A percentile compares a stretch with the other conserved stretches of the same genome.
Evolutionary conservation across 176 grass and related monocot species (phyloP).

Genomic region (Eleusine coracana): DNA sequence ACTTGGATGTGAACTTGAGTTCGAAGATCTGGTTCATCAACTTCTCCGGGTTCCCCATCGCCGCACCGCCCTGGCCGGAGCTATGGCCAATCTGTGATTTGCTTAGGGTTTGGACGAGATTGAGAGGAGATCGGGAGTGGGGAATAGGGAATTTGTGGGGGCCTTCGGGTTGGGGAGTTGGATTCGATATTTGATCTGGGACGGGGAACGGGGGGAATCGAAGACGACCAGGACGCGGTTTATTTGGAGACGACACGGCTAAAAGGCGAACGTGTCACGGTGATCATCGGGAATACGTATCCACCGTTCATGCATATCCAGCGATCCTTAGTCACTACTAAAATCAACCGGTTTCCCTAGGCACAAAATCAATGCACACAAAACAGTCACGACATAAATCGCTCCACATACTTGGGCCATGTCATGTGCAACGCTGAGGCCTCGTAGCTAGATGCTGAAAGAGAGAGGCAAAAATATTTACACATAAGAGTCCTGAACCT

Average conservation of each 20-base stretch:
- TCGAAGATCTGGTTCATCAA: slow-evolving; percentile 98
- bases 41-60: slow-evolving; percentile 96
- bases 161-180: neutral
- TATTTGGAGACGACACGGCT: slow-evolving; percentile 24
- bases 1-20: slow-evolving; percentile 94
- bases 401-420: no score
- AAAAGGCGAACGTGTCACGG: slow-evolving; percentile 20
- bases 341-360: no score
- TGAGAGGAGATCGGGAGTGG: neutral
- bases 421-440: no score
- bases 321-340: no score
- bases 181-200: slow-evolving; percentile 6
- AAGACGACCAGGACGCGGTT: slow-evolving; percentile 38
- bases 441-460: no score
- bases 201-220: neutral
- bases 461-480: no score
- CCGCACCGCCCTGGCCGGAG: neutral
- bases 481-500: no score
- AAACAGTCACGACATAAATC: no score
- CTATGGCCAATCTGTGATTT: neutral
- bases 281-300: neutral
- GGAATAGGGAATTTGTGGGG: neutral
- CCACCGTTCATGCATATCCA: no score
- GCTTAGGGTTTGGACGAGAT: neutral
- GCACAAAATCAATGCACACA: no score